Conservation (phyloP, 768 basidiomycete genomes). For the Boletus coccyginus region DNA sequence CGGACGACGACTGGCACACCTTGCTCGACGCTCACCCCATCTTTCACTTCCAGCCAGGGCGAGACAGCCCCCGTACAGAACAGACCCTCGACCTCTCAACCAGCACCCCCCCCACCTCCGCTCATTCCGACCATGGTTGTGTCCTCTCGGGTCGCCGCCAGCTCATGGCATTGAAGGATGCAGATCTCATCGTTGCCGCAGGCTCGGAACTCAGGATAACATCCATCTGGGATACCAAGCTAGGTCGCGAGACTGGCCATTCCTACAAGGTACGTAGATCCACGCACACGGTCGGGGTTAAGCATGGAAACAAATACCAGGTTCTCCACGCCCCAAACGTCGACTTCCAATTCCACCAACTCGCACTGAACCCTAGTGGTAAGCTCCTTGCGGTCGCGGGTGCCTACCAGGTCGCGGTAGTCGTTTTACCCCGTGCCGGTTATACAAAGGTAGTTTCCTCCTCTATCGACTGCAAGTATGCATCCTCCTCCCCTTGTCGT, state of each 20-base stretch:
- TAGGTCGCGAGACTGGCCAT: constrained; percentile 48
- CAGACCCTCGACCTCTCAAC: constrained; percentile 58
- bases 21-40: constrained; percentile 71
- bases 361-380: constrained; percentile 74
- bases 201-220: constrained; percentile 80
- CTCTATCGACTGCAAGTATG: constrained; percentile 84
- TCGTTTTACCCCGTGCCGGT: constrained; percentile 80
- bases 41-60: constrained; percentile 40
- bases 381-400: constrained; percentile 90
- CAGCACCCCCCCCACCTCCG: constrained; percentile 44
- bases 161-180: constrained; percentile 75
- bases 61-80: constrained; percentile 21
- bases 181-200: constrained; percentile 81
- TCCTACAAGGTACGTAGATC: constrained; percentile 64
- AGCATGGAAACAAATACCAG: constrained; percentile 38
- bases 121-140: constrained; percentile 40
- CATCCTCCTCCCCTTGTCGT: neutral
- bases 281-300: neutral
- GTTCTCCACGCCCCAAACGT: constrained; percentile 75
- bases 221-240: constrained; percentile 67
- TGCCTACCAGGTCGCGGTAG: constrained; percentile 74
- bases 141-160: constrained; percentile 62
- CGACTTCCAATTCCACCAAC: constrained; percentile 78
- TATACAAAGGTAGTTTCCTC: constrained; percentile 66
- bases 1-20: constrained; percentile 58